These are phyloP conservation scores for Keithomyces neogunnii DNA, from an alignment of 2,329 filamentous ascomycete species.

Conservation along the genomic window DNA sequence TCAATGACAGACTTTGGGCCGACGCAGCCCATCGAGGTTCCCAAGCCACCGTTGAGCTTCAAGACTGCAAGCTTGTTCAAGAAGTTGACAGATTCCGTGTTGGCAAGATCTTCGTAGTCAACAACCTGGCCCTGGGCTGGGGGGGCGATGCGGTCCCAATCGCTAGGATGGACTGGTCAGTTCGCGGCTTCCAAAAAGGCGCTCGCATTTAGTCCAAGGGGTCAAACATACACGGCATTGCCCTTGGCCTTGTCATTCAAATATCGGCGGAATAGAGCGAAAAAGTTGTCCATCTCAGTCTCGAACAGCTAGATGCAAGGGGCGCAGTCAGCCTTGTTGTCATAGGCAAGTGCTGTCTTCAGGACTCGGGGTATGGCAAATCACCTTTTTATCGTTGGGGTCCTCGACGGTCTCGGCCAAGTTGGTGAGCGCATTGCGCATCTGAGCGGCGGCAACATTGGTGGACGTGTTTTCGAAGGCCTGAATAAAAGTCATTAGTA, in stretches of 20 bases:
- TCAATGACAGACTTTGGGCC: slow-evolving; percentile 99
- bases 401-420: slow-evolving; percentile 86
- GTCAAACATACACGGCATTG: slow-evolving; percentile 62
- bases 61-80: slow-evolving; percentile 95
- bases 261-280: slow-evolving; percentile 95
- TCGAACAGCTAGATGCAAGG: slow-evolving; percentile 67
- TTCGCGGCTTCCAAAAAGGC: background rate
- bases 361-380: slow-evolving; percentile 13
- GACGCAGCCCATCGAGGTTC: slow-evolving; percentile 99
- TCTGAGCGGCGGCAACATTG: slow-evolving; percentile 94
- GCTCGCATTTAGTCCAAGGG: background rate
- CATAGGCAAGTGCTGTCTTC: background rate
- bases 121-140: slow-evolving; percentile 91
- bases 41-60: slow-evolving; percentile 98
- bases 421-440: slow-evolving; percentile 94
- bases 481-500: slow-evolving; percentile 38
- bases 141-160: slow-evolving; percentile 95
- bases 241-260: slow-evolving; percentile 99
- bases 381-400: slow-evolving; percentile 72
- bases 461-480: slow-evolving; percentile 99
- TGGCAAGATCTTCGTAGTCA: slow-evolving; percentile 83
- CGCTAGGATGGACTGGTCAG: slow-evolving; percentile 39
- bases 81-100: slow-evolving; percentile 85
- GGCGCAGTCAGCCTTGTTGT: background rate
- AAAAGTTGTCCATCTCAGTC: slow-evolving; percentile 99